Conservation (phyloP, 2,329 filamentous ascomycete genomes). For the Xylariaceae sp. region DNA sequence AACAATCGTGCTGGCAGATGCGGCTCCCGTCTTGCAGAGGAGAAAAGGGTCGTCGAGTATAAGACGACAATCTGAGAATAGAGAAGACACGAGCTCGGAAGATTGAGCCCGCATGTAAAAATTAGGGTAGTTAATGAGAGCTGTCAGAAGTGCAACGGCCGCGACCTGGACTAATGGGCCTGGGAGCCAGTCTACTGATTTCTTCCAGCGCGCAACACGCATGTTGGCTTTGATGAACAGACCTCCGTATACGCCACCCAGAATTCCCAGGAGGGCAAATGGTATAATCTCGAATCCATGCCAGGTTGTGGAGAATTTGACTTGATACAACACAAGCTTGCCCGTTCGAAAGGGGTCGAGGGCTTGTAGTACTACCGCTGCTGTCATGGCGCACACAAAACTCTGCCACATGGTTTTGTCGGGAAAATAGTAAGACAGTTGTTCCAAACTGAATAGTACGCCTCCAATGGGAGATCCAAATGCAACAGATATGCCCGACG, state of each 20-base stretch:
- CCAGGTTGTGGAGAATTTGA: constrained; percentile 88
- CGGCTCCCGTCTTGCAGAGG: constrained; percentile 83
- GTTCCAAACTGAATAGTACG: constrained; percentile 89
- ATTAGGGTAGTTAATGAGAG: constrained; percentile 91
- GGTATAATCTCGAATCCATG: constrained; percentile 91
- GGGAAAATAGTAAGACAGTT: constrained; percentile 96
- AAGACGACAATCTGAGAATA: constrained; percentile 87
- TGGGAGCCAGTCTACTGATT: constrained; percentile 61
- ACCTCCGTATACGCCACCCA: constrained; percentile 91
- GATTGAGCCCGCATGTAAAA: constrained; percentile 93
- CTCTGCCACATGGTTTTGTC: constrained; percentile 99
- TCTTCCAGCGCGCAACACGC: constrained; percentile 77
- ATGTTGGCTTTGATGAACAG: constrained; percentile 96
- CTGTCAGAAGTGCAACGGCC: constrained; percentile 75
- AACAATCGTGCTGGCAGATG: constrained; percentile 77
- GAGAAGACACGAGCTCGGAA: constrained; percentile 83
- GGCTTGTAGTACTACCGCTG: constrained; percentile 86
- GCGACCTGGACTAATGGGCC: constrained; percentile 78
- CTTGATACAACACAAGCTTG: constrained; percentile 93
- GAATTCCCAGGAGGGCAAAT: constrained; percentile 79
- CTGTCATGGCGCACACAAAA: constrained; percentile 99
- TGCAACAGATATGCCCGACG: constrained; percentile 90
- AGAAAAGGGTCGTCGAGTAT: constrained; percentile 83
- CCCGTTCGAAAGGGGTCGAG: constrained; percentile 93
- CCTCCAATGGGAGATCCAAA: constrained; percentile 87